Evolutionary conservation across 306 rosid species (phyloP).

Genomic region (Cicer chorassanicum): DNA sequence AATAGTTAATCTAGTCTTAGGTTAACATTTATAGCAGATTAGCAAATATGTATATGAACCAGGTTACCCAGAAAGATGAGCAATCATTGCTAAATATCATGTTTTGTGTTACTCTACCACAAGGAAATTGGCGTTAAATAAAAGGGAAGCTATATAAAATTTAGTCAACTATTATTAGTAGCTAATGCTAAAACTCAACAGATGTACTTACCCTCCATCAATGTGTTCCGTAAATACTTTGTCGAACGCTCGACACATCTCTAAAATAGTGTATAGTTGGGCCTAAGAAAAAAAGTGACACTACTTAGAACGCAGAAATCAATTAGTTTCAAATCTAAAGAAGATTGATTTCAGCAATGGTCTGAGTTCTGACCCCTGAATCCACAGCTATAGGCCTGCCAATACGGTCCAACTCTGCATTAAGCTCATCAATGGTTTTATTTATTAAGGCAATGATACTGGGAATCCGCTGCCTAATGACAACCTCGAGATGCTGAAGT

Average conservation of each 20-base stretch:
- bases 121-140: background rate
- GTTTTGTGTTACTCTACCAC: constrained; percentile 11
- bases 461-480: constrained; percentile 80
- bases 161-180: background rate
- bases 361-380: constrained; percentile 69
- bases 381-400: constrained; percentile 90
- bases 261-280: constrained; percentile 86
- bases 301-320: constrained; percentile 16
- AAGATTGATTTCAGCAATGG: constrained; percentile 37
- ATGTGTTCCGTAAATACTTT: constrained; percentile 90
- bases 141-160: constrained; percentile 13
- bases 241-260: constrained; percentile 94
- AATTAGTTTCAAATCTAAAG: constrained; percentile 9
- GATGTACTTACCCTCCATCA: constrained; percentile 85
- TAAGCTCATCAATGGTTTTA: constrained; percentile 88
- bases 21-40: no score
- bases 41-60: background rate
- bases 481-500: constrained; percentile 77
- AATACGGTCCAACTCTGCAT: constrained; percentile 84
- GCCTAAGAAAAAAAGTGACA: constrained; percentile 56
- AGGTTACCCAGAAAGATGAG: background rate
- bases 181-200: background rate
- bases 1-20: no score
- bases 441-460: constrained; percentile 80
- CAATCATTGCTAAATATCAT: constrained; percentile 8